These are phyloP conservation scores for Solanum paucissectum DNA, from an alignment of 257 asterid species.

Conservation along the genomic window DNA sequence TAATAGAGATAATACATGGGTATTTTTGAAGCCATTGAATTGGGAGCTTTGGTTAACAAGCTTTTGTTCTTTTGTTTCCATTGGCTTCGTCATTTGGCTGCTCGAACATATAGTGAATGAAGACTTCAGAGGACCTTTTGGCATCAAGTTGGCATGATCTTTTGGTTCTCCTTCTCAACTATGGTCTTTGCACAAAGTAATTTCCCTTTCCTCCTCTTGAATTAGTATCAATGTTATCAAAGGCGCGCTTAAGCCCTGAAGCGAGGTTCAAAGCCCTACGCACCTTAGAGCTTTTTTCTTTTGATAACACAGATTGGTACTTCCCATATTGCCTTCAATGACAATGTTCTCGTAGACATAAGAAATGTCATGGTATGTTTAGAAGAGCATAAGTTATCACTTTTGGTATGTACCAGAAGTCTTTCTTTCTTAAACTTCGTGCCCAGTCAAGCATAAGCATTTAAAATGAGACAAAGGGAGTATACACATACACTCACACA, in stretches of 20 bases:
- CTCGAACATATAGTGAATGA: conserved; percentile 32
- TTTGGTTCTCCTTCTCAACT: conserved; percentile 11
- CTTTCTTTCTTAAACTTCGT: not conserved
- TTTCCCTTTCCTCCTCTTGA: not conserved
- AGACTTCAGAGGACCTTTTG: conserved; percentile 28
- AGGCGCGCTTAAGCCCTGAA: no score
- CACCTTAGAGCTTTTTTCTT: no score
- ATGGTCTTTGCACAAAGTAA: conserved; percentile 12
- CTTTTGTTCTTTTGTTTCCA: conserved; percentile 16
- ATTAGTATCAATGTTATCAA: not conserved
- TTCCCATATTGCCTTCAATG: not conserved
- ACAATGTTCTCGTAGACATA: not conserved
- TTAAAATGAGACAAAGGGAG: not conserved
- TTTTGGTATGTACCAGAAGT: not conserved
- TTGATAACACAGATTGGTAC: no score
- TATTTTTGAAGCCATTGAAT: conserved; percentile 39
- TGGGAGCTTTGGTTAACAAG: conserved; percentile 36
- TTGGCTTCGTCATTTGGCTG: conserved; percentile 34
- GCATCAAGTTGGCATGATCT: conserved; percentile 5
- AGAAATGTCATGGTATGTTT: not conserved
- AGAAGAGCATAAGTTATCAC: not conserved
- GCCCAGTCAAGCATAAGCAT: not conserved
- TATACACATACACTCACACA: not conserved
- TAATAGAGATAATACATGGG: conserved; percentile 15
- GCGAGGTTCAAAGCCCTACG: no score